Evolutionary conservation across 1,284 basidiomycete genomes (phyloP).

Genomic region (Stygiomarasmius scandens): DNA sequence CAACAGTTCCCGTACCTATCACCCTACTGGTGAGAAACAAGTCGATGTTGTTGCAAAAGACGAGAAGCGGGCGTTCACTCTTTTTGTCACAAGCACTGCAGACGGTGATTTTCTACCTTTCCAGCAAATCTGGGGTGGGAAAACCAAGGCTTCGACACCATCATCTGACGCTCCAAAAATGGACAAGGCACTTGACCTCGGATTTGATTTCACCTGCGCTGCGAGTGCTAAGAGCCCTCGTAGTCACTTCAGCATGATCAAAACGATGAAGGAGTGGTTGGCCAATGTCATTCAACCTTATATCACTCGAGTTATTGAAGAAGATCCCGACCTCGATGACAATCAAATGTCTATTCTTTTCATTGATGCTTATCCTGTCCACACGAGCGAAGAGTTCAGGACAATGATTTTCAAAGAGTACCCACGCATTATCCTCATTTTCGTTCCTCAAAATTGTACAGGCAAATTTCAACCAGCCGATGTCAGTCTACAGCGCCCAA

Average conservation of each 20-base stretch:
- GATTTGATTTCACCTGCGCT: slow-evolving; percentile 24
- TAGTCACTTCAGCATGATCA: slow-evolving; percentile 22
- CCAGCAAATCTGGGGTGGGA: slow-evolving; percentile 31
- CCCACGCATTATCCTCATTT: slow-evolving; percentile 25
- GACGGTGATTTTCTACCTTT: slow-evolving; percentile 31
- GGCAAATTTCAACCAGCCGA: slow-evolving; percentile 17
- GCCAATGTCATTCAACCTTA: slow-evolving; percentile 20
- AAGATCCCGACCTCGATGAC: slow-evolving; percentile 7
- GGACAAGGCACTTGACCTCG: slow-evolving; percentile 14
- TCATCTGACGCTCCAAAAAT: slow-evolving; percentile 15
- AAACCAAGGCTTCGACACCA: slow-evolving; percentile 21
- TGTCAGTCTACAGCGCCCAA: slow-evolving; percentile 20
- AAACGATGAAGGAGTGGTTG: slow-evolving; percentile 22
- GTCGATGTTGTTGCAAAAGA: slow-evolving; percentile 29
- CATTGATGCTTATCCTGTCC: slow-evolving; percentile 30
- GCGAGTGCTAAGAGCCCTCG: slow-evolving; percentile 11
- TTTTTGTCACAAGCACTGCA: slow-evolving; percentile 27
- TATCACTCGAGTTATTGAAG: slow-evolving; percentile 5
- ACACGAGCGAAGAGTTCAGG: slow-evolving; percentile 24
- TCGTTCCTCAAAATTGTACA: slow-evolving; percentile 26
- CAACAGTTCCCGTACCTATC: slow-evolving; percentile 22
- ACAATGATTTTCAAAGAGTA: slow-evolving; percentile 14
- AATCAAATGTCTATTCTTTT: slow-evolving; percentile 25
- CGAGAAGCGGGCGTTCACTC: slow-evolving; percentile 32
- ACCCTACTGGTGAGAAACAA: slow-evolving; percentile 24